A percentile compares a stretch with the other conserved stretches of the same genome.
Conservation (phyloP, 768 basidiomycete genomes). For the Cystofilobasidium ferigula region DNA sequence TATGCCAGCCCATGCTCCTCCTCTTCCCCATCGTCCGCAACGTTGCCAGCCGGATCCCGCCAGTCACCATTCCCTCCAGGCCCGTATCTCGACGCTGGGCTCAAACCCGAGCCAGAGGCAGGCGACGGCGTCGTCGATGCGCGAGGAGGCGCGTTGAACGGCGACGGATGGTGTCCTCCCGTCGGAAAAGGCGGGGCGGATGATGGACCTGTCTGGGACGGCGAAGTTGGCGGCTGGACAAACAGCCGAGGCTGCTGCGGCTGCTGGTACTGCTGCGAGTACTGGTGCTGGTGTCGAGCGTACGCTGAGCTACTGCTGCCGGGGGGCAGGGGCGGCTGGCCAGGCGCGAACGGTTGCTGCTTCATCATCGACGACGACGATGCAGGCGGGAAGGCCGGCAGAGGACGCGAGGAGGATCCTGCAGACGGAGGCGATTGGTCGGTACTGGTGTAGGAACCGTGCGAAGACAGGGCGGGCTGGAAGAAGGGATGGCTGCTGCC, state of each 20-base stretch:
- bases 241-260: conserved; percentile 10
- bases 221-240: conserved; percentile 9
- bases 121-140: conserved; percentile 15
- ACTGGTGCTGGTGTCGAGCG: neutral
- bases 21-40: conserved; percentile 1
- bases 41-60: neutral
- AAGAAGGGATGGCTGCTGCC: neutral
- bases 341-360: neutral
- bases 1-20: conserved; percentile 20
- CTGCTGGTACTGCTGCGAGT: neutral
- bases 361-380: neutral
- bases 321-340: neutral
- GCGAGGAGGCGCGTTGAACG: conserved; percentile 12
- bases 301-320: neutral
- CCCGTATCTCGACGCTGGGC: neutral
- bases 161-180: neutral
- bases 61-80: neutral
- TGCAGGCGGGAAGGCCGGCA: neutral
- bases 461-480: neutral
- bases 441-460: neutral
- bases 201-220: conserved; percentile 6
- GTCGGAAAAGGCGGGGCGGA: conserved; percentile 14
- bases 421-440: neutral
- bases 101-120: neutral
- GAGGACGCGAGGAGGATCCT: neutral